Percentiles rank a stretch among this genome's conserved stretches.
phyloP scores from a whole-genome alignment of 257 asterid species.

The Galeopsis tetrahit region DNA sequence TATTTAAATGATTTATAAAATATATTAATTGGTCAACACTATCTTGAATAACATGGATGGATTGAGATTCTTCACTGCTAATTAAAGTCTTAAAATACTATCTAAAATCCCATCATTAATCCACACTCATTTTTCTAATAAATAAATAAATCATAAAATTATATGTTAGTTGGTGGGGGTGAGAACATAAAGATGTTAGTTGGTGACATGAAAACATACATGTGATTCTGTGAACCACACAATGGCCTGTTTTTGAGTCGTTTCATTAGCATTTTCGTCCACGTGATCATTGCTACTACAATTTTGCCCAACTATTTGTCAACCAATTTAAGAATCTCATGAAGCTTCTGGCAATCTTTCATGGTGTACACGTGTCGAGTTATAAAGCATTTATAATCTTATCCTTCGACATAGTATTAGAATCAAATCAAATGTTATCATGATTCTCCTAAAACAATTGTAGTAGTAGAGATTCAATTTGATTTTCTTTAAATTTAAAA shows the following conservation, averaged over 20 bases:
- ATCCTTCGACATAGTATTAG: no score
- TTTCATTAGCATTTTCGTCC: constrained; percentile 6
- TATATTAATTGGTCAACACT: constrained; percentile 15
- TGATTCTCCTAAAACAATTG: no score
- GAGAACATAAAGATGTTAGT: not conserved
- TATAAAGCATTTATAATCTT: no score
- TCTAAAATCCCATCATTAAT: constrained; percentile 9
- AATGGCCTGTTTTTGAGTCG: constrained; percentile 5
- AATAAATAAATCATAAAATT: not conserved
- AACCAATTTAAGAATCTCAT: not conserved
- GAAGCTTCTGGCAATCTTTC: not conserved
- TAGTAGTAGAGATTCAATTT: no score
- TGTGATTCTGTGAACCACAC: constrained; percentile 34
- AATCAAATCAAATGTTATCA: no score
- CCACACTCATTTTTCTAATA: not conserved
- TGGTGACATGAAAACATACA: constrained; percentile 25
- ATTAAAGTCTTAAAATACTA: not conserved
- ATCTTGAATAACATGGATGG: constrained; percentile 23
- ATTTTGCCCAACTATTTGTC: not conserved
- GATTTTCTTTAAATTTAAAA: no score
- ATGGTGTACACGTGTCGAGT: not conserved
- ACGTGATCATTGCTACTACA: constrained; percentile 23
- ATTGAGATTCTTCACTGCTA: constrained; percentile 12
- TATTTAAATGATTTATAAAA: not conserved
- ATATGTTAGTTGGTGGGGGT: not conserved